These are phyloP conservation scores for Candida golubevii DNA, from an alignment of 805 yeast species.

Conservation along the genomic window DNA sequence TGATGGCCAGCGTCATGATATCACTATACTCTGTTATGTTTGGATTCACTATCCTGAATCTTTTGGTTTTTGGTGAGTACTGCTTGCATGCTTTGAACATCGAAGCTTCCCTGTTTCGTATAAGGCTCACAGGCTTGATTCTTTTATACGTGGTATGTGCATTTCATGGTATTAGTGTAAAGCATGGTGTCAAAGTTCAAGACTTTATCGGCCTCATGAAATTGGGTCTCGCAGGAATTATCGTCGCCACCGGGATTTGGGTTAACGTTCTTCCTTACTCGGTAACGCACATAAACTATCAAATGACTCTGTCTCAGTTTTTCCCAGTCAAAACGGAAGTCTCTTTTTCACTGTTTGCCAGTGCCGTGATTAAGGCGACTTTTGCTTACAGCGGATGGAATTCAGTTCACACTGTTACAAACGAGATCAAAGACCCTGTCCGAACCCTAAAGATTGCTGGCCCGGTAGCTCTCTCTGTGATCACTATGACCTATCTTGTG, in stretches of 20 bases:
- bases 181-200: slow-evolving; percentile 56
- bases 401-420: slow-evolving; percentile 54
- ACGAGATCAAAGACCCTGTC: slow-evolving; percentile 57
- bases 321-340: slow-evolving; percentile 30
- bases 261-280: slow-evolving; percentile 48
- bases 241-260: slow-evolving; percentile 57
- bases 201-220: slow-evolving; percentile 62
- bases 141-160: slow-evolving; percentile 27
- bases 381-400: slow-evolving; percentile 65
- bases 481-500: slow-evolving; percentile 45
- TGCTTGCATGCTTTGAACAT: slow-evolving; percentile 43
- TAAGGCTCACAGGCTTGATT: slow-evolving; percentile 30
- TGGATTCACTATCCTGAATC: slow-evolving; percentile 52
- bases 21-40: slow-evolving; percentile 47
- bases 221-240: slow-evolving; percentile 46
- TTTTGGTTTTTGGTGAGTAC: slow-evolving; percentile 62
- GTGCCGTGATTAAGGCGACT: slow-evolving; percentile 54
- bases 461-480: slow-evolving; percentile 46
- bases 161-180: slow-evolving; percentile 57
- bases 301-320: slow-evolving; percentile 31
- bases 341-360: slow-evolving; percentile 44
- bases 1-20: slow-evolving; percentile 50
- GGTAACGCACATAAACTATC: slow-evolving; percentile 41
- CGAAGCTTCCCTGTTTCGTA: slow-evolving; percentile 31
- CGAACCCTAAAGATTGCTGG: slow-evolving; percentile 59